phyloP scores from a whole-genome alignment of 177 flowering plant genomes.

The Vitis hybrid region DNA sequence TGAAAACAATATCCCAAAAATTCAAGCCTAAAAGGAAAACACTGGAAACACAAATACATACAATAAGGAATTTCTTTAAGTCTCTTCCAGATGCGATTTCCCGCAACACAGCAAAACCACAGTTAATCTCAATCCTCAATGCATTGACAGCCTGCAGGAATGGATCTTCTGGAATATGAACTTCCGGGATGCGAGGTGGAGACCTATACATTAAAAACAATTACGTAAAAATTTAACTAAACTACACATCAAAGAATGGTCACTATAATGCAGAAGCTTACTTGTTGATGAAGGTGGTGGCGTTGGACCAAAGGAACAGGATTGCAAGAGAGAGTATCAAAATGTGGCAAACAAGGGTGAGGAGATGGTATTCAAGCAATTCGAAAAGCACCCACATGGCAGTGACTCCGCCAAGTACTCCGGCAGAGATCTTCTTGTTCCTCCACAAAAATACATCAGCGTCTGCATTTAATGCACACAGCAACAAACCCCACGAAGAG shows the following conservation, averaged over 20 bases:
- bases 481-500: not conserved
- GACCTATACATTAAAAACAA: slow-evolving; percentile 33
- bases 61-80: slow-evolving; percentile 67
- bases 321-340: slow-evolving; percentile 52
- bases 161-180: slow-evolving; percentile 61
- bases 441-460: slow-evolving; percentile 90
- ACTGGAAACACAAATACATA: slow-evolving; percentile 19
- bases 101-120: slow-evolving; percentile 40
- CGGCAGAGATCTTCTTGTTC: slow-evolving; percentile 73
- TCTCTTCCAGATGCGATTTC: slow-evolving; percentile 70
- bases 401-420: slow-evolving; percentile 59
- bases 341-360: slow-evolving; percentile 68
- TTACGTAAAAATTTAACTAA: not conserved
- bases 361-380: slow-evolving; percentile 71
- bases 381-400: slow-evolving; percentile 80
- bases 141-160: slow-evolving; percentile 46
- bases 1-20: not conserved
- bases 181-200: slow-evolving; percentile 60
- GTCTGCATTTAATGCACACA: slow-evolving; percentile 44
- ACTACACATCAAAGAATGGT: not conserved
- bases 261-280: slow-evolving; percentile 22
- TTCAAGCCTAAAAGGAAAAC: not conserved
- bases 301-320: slow-evolving; percentile 77
- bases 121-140: slow-evolving; percentile 46
- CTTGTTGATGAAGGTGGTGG: slow-evolving; percentile 59